Percentiles rank a stretch among this genome's conserved stretches.
Evolutionary conservation across 495 filamentous ascomycete genomes (phyloP).

Genomic region (Podospora sp.): DNA sequence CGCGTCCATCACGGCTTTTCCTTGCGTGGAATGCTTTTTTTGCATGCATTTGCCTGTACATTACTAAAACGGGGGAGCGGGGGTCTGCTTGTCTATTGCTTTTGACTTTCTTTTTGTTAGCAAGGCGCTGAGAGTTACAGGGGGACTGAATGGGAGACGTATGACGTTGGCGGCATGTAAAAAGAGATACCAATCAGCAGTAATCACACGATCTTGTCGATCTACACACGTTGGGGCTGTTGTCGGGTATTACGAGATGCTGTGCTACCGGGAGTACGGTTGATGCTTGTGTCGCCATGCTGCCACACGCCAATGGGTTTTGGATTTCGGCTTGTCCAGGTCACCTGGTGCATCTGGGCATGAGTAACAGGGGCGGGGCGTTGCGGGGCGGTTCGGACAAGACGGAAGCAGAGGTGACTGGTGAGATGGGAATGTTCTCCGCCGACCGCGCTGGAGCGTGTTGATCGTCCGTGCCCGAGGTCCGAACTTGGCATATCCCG

Average conservation of each 20-base stretch:
- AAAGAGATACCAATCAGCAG: constrained; percentile 18
- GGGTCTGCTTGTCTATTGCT: constrained; percentile 3
- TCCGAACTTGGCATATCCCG: background rate
- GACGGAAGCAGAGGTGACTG: no score
- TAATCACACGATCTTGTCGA: constrained; percentile 14
- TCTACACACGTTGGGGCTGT: background rate
- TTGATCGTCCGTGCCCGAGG: background rate
- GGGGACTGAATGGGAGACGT: background rate
- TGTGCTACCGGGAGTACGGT: no score
- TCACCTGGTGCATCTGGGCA: no score
- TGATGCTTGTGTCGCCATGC: no score
- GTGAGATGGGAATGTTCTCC: background rate
- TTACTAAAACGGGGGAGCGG: constrained; percentile 8
- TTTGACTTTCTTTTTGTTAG: constrained; percentile 8
- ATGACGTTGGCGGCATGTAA: constrained; percentile 10
- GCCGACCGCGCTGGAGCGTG: background rate
- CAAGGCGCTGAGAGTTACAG: constrained; percentile 19
- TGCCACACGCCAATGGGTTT: no score
- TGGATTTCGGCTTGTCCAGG: no score
- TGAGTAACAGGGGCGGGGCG: no score
- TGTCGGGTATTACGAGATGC: no score
- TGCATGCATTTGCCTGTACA: constrained; percentile 16
- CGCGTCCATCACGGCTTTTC: constrained; percentile 2
- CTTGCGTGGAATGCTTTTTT: constrained; percentile 2
- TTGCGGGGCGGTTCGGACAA: no score